These are phyloP conservation scores for Rhizoclosmatium sp. DNA, from an alignment of 192 early-diverging fungal genomes.

Conservation along the genomic window DNA sequence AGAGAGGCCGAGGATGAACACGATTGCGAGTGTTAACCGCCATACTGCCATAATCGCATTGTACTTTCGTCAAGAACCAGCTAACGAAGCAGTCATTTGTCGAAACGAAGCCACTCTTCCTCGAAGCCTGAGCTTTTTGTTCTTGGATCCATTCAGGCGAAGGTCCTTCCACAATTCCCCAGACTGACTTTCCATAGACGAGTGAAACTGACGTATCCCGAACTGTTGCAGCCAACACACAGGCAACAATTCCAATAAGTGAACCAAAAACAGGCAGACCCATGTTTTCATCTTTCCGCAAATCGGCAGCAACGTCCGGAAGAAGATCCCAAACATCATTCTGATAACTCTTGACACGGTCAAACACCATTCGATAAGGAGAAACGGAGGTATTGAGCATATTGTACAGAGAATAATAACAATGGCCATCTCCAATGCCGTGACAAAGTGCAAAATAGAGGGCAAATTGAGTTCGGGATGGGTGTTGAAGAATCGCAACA, in stretches of 20 bases:
- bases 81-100: neutral
- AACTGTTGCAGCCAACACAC: neutral
- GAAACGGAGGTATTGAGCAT: neutral
- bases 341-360: neutral
- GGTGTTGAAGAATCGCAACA: neutral
- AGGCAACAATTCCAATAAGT: neutral
- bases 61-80: neutral
- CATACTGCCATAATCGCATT: neutral
- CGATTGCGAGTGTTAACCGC: conserved; percentile 3
- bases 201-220: neutral
- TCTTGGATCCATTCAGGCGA: neutral
- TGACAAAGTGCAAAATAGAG: neutral
- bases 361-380: neutral
- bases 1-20: neutral
- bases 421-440: conserved; percentile 3
- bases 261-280: neutral
- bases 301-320: neutral
- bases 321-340: neutral
- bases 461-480: neutral
- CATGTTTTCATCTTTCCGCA: neutral
- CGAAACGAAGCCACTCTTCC: neutral
- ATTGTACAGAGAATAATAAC: conserved; percentile 10
- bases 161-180: neutral
- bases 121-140: neutral
- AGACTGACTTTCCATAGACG: neutral